Percentiles rank a stretch among this genome's conserved stretches.
Evolutionary conservation across 2,329 filamentous ascomycete genomes (phyloP).

Genomic region (Hymenoscyphus occultus): DNA sequence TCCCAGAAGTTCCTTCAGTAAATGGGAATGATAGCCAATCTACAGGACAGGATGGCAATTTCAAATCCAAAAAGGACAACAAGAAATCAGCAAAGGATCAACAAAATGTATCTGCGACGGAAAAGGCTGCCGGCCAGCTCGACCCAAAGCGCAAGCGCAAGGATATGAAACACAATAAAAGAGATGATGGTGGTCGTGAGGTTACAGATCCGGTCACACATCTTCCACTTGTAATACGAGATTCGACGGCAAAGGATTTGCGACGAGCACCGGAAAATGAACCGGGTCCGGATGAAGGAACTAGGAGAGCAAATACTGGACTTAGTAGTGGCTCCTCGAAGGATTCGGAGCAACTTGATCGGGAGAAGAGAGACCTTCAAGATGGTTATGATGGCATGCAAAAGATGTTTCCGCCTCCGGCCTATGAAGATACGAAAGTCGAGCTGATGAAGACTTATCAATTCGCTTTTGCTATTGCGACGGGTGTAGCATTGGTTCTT

Average conservation of each 20-base stretch:
- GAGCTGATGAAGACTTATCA: constrained; percentile 46
- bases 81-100: background rate
- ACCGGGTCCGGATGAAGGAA: constrained; percentile 15
- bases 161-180: constrained; percentile 28
- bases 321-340: constrained; percentile 44
- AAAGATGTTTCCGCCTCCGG: constrained; percentile 52
- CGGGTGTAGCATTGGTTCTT: constrained; percentile 27
- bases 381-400: constrained; percentile 45
- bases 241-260: constrained; percentile 51
- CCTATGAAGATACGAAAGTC: constrained; percentile 43
- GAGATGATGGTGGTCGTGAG: constrained; percentile 39
- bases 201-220: constrained; percentile 60
- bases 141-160: constrained; percentile 32
- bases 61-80: background rate
- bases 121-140: constrained; percentile 22
- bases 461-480: constrained; percentile 34
- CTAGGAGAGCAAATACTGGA: constrained; percentile 38
- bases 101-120: constrained; percentile 22
- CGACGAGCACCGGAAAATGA: constrained; percentile 39
- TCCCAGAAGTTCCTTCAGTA: constrained; percentile 16
- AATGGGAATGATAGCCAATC: constrained; percentile 10
- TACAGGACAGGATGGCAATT: background rate
- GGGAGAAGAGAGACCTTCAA: constrained; percentile 43
- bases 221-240: constrained; percentile 53
- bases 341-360: constrained; percentile 40